A percentile compares a stretch with the other conserved stretches of the same genome.
These are phyloP conservation scores for Flaveria brownii DNA, from an alignment of 129 eudicot genomes.

Conservation along the genomic window DNA sequence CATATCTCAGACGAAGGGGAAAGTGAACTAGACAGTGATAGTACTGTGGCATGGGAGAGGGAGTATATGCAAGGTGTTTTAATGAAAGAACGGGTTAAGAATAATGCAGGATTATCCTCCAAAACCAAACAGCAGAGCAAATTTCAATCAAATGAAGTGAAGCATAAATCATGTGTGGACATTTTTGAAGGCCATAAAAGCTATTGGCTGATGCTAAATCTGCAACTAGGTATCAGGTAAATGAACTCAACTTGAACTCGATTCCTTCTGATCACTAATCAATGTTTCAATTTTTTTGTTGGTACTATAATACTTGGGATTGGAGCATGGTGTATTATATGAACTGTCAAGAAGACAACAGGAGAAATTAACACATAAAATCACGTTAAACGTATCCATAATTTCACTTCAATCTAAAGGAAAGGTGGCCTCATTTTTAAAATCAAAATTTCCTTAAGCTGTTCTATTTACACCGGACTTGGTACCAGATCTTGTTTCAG, in stretches of 20 bases:
- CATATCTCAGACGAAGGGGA: conserved; percentile 45
- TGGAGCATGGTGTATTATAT: not conserved
- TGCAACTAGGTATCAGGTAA: conserved; percentile 99
- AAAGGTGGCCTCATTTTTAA: not conserved
- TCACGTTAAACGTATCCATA: not conserved
- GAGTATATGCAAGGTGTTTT: conserved; percentile 93
- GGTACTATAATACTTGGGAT: not conserved
- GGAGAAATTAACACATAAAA: conserved; percentile 20
- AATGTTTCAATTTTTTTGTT: not conserved
- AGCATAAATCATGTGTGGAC: conserved; percentile 57
- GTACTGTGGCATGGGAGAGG: conserved; percentile 66
- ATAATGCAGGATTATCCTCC: conserved; percentile 32
- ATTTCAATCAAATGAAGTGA: conserved; percentile 44
- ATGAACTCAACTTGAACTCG: conserved; percentile 26
- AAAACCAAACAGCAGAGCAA: conserved; percentile 59
- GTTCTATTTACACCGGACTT: not conserved
- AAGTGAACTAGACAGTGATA: conserved; percentile 44
- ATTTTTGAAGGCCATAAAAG: conserved; percentile 68
- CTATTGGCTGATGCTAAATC: conserved; percentile 88
- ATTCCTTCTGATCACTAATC: conserved; percentile 11
- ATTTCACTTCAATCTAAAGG: not conserved
- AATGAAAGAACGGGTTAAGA: conserved; percentile 68
- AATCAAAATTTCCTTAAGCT: conserved; percentile 1
- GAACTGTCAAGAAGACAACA: conserved; percentile 20
- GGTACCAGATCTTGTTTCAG: not conserved